These are phyloP conservation scores for Aspergillus latus DNA, from an alignment of 2,329 filamentous ascomycete genomes.

Conservation along the genomic window DNA sequence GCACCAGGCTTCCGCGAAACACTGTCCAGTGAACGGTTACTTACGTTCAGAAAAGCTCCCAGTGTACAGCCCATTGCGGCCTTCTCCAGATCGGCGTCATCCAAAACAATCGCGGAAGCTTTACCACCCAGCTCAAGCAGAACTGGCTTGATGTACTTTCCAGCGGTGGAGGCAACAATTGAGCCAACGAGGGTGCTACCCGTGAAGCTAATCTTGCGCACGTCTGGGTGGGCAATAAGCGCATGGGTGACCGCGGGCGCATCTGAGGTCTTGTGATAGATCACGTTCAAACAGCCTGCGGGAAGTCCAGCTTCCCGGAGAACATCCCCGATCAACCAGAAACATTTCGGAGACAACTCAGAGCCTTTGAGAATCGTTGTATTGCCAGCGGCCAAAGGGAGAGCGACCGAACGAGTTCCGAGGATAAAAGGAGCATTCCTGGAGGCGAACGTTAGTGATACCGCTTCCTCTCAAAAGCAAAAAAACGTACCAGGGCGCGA, in stretches of 20 bases:
- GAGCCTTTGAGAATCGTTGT: conserved; percentile 71
- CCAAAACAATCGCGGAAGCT: conserved; percentile 72
- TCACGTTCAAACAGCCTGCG: conserved; percentile 69
- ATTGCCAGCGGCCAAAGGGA: conserved; percentile 70
- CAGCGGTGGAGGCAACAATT: conserved; percentile 68
- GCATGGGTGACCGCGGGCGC: conserved; percentile 66
- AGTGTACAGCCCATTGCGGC: conserved; percentile 68
- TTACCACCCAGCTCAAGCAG: conserved; percentile 84
- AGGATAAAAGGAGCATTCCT: conserved; percentile 58
- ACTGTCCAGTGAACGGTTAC: conserved; percentile 14
- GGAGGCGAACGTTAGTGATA: background rate
- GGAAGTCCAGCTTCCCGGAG: conserved; percentile 76
- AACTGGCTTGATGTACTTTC: conserved; percentile 73
- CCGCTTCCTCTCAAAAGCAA: background rate
- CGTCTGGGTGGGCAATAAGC: conserved; percentile 64
- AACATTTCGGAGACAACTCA: conserved; percentile 65
- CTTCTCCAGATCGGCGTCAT: conserved; percentile 73
- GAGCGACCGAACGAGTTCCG: conserved; percentile 52
- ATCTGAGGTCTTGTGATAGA: conserved; percentile 61
- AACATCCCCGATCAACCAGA: conserved; percentile 62
- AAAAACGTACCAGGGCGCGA: conserved; percentile 70
- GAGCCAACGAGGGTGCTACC: conserved; percentile 70
- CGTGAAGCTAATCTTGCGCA: conserved; percentile 78
- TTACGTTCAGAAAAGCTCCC: conserved; percentile 68
- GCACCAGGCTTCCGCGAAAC: background rate